phyloP scores from a whole-genome alignment of 2,329 filamentous ascomycete genomes.

The Akanthomyces muscarius region DNA sequence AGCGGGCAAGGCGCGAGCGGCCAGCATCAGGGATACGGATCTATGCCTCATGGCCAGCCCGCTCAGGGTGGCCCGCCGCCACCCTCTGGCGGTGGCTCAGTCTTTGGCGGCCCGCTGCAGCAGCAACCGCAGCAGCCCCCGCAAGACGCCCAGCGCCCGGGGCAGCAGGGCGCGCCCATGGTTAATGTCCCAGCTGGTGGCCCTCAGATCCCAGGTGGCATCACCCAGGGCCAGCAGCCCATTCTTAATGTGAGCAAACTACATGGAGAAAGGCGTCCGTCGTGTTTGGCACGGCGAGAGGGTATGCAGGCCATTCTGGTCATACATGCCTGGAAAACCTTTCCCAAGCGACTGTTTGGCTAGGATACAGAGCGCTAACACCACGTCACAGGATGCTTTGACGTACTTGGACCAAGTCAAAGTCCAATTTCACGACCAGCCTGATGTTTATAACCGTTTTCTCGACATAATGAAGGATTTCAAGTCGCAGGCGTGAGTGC shows the following conservation, averaged over 20 bases:
- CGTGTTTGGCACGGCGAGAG: background rate
- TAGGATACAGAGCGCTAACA: conserved; percentile 15
- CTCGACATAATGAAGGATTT: conserved; percentile 99
- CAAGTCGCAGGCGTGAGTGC: conserved; percentile 85
- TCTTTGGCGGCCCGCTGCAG: conserved; percentile 67
- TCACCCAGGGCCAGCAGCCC: conserved; percentile 41
- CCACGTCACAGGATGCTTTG: conserved; percentile 58
- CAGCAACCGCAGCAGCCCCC: conserved; percentile 59
- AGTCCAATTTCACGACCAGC: conserved; percentile 93
- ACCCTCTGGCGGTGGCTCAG: conserved; percentile 55
- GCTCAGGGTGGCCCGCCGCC: conserved; percentile 52
- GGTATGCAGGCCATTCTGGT: background rate
- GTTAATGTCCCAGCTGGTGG: conserved; percentile 42
- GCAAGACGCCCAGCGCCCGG: conserved; percentile 57
- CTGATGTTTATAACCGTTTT: conserved; percentile 95
- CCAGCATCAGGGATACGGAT: conserved; percentile 56
- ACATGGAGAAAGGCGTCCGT: background rate
- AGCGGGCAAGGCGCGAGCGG: conserved; percentile 44
- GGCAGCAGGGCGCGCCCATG: conserved; percentile 40
- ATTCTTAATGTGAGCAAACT: conserved; percentile 48
- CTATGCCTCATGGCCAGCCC: conserved; percentile 47
- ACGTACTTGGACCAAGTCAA: conserved; percentile 98
- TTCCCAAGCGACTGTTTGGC: background rate
- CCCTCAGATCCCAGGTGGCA: conserved; percentile 37
- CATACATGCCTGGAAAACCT: conserved; percentile 1